Evolutionary conservation across 192 early-diverging fungal genomes (phyloP).

Genomic region (Mortierella antarctica): DNA sequence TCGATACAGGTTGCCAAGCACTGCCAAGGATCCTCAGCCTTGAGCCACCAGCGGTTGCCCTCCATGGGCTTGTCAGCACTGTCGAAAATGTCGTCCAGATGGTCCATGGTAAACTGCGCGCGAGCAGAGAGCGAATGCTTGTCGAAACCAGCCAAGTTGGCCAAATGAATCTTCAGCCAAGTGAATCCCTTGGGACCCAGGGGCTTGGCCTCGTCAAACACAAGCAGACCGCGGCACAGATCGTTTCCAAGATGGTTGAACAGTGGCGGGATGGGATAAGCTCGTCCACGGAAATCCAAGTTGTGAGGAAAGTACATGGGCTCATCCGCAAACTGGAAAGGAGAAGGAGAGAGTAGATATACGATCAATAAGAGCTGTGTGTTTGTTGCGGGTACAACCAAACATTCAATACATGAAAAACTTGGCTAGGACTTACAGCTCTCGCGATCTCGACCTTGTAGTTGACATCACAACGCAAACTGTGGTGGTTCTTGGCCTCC

Average conservation of each 20-base stretch:
- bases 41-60: slow-evolving; percentile 88
- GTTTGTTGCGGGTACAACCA: neutral
- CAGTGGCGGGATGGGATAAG: slow-evolving; percentile 95
- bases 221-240: slow-evolving; percentile 92
- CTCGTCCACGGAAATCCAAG: slow-evolving; percentile 96
- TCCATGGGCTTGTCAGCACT: slow-evolving; percentile 85
- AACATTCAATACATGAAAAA: neutral
- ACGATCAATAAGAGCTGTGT: neutral
- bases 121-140: slow-evolving; percentile 92
- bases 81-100: slow-evolving; percentile 84
- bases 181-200: slow-evolving; percentile 81
- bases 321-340: slow-evolving; percentile 79
- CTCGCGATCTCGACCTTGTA: slow-evolving; percentile 96
- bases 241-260: slow-evolving; percentile 98
- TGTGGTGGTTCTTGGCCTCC: slow-evolving; percentile 80
- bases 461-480: slow-evolving; percentile 90
- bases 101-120: slow-evolving; percentile 75
- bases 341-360: neutral
- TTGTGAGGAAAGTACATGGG: slow-evolving; percentile 98
- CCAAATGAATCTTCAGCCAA: slow-evolving; percentile 97
- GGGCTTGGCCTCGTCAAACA: slow-evolving; percentile 83
- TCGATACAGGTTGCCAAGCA: slow-evolving; percentile 92
- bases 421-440: slow-evolving; percentile 67
- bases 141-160: slow-evolving; percentile 91
- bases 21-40: slow-evolving; percentile 94